These are phyloP conservation scores for Ziziphus jujuba DNA, from an alignment of 306 rosid species.

Conservation along the genomic window DNA sequence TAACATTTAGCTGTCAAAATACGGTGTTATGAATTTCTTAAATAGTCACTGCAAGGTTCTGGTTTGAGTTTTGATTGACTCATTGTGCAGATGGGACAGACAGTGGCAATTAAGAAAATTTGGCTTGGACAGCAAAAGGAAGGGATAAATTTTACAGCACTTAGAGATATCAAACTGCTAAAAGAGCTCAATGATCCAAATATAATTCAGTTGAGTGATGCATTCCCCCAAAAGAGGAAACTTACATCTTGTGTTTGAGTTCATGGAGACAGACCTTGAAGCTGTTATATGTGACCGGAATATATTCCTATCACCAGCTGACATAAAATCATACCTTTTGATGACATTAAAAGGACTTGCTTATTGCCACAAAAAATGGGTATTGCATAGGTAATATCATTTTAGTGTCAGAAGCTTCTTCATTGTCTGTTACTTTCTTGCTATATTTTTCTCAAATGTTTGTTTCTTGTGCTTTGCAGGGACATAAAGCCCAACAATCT, in stretches of 20 bases:
- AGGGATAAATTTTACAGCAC: conserved; percentile 94
- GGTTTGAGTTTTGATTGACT: conserved; percentile 13
- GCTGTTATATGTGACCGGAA: conserved; percentile 91
- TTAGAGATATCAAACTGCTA: conserved; percentile 82
- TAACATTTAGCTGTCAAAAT: neutral
- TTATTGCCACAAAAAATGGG: conserved; percentile 91
- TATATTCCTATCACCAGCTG: conserved; percentile 89
- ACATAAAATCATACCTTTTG: conserved; percentile 80
- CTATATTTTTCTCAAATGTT: conserved; percentile 24
- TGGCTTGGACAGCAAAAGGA: conserved; percentile 96
- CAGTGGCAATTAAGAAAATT: conserved; percentile 93
- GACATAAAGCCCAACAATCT: conserved; percentile 98
- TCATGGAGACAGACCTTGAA: conserved; percentile 99
- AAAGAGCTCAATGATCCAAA: conserved; percentile 84
- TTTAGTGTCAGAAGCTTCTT: conserved; percentile 7
- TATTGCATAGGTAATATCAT: conserved; percentile 79
- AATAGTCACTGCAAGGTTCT: neutral
- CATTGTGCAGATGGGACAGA: conserved; percentile 79
- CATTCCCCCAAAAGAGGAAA: conserved; percentile 90
- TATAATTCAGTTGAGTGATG: conserved; percentile 85
- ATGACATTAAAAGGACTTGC: conserved; percentile 96
- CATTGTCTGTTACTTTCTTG: conserved; percentile 9
- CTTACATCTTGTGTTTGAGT: conserved; percentile 94
- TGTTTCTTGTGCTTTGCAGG: conserved; percentile 51
- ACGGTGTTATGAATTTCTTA: neutral